Evolutionary conservation across 1,284 basidiomycete genomes (phyloP), one percentile per base, ranked within the genome.

Genomic region (Cryptococcus depauperatus): DNA sequence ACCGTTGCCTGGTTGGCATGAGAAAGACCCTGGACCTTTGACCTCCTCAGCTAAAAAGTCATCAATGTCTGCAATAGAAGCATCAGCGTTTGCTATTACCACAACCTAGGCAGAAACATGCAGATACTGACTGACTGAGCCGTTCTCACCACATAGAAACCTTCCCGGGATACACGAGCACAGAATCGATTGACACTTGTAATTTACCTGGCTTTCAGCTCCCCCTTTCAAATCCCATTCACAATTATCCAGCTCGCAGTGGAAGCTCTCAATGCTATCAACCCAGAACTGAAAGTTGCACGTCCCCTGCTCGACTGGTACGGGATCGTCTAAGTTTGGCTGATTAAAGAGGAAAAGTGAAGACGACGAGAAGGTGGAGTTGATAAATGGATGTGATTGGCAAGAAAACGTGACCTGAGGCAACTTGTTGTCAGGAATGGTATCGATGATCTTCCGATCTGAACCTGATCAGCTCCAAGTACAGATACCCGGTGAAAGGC

Each of bases 221-320:
- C 52, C 55, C 3, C 60, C 60, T 30, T 55, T 63, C 13, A 54
- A 54, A 34, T 65, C 56, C 71, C 71, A 73, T 5, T 54, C 51
- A 48, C 71, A 73, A 21, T 71, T 62, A 33, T 84, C 76, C 34
- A 98, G 76, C 11, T 80, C 80, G 70, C 93, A 98, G 70, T 96
- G 97, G 72, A 98, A 97, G 1, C 88, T 92, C 66, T 98, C 92
- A 46, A 88, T 78, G 55, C 84, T 77, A 7, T 85, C 89, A 6
- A 91, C 89, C 92, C 92, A 98, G 74, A 98, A 98, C 69, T 97
- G 90, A 76, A 96, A 96, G 33, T 81, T 79, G 64, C 91, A 96
- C 1, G 79, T 78, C n/a, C 71, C 71, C 29, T 46, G 43, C 14
- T 50, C 52, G 21, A 62, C 52, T 3, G 30, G 30, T 5, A 21